Conservation (phyloP, 306 rosid genomes). For the Adenanthera pavonina region DNA sequence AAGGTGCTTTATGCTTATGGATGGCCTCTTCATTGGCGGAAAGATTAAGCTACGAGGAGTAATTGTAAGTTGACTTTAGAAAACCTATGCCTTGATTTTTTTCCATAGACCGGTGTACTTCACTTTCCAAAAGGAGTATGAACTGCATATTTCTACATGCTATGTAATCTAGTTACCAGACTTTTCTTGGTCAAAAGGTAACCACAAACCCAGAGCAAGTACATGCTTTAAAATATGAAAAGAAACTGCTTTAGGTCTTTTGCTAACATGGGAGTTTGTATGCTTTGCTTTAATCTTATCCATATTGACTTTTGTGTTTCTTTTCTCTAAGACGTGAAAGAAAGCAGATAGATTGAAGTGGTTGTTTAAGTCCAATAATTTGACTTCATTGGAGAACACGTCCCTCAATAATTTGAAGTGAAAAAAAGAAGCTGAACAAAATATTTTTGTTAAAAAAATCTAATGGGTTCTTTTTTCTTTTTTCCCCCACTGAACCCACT, state of each 20-base stretch:
- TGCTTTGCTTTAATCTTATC: neutral
- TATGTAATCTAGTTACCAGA: neutral
- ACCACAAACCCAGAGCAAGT: neutral
- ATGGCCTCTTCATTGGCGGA: neutral
- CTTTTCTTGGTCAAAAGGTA: neutral
- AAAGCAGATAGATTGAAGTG: slow-evolving; percentile 17
- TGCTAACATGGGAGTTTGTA: neutral
- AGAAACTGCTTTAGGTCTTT: neutral
- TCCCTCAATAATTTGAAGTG: neutral
- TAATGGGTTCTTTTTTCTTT: too few relatives aligned
- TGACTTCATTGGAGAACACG: neutral
- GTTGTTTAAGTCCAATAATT: slow-evolving; percentile 1
- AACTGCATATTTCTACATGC: slow-evolving; percentile 4
- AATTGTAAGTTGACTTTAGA: neutral
- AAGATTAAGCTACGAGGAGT: too few relatives aligned
- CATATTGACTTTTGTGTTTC: neutral
- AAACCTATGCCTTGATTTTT: neutral
- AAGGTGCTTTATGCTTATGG: neutral
- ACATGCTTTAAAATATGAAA: neutral
- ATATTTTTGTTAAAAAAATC: too few relatives aligned
- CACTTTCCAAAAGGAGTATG: neutral
- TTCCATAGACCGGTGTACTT: neutral
- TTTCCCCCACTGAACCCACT: too few relatives aligned
- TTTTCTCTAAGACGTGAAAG: neutral
- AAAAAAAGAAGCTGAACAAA: too few relatives aligned